A percentile compares a stretch with the other conserved stretches of the same genome.
Evolutionary conservation across 768 basidiomycete species (phyloP).

Genomic region (Clathrus columnatus): DNA sequence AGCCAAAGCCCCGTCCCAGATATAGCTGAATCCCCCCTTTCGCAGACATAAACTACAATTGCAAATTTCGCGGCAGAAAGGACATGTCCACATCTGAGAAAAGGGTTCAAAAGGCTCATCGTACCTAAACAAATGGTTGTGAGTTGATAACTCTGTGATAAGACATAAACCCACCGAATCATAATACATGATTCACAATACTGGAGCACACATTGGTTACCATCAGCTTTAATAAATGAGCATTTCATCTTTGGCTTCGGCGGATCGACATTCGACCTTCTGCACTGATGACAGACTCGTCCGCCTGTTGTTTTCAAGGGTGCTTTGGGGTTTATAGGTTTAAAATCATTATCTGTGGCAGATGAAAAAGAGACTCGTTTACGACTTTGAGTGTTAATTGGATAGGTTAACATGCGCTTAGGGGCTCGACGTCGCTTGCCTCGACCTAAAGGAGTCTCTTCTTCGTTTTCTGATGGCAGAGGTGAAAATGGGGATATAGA

Average conservation of each 20-base stretch:
- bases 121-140: background rate
- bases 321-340: too few species aligned
- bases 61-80: conserved; percentile 6
- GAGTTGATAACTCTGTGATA: background rate
- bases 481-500: background rate
- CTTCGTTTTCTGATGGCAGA: background rate
- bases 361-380: too few species aligned
- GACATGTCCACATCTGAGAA: background rate
- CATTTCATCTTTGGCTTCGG: background rate
- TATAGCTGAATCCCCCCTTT: conserved; percentile 1
- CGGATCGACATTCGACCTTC: background rate
- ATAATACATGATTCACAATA: conserved; percentile 1
- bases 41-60: conserved; percentile 7
- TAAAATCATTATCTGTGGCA: too few species aligned
- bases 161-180: background rate
- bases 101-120: conserved; percentile 5
- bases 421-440: background rate
- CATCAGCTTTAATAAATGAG: background rate
- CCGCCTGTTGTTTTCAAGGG: too few species aligned
- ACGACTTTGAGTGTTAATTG: too few species aligned
- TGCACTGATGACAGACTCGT: conserved; percentile 6
- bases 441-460: background rate
- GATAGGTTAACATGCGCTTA: too few species aligned
- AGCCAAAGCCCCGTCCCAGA: background rate
- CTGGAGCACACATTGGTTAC: background rate